Evolutionary conservation across 176 grass and related monocot species (phyloP), one percentile per base, ranked within the genome.

Genomic region (Lolium perenne): DNA sequence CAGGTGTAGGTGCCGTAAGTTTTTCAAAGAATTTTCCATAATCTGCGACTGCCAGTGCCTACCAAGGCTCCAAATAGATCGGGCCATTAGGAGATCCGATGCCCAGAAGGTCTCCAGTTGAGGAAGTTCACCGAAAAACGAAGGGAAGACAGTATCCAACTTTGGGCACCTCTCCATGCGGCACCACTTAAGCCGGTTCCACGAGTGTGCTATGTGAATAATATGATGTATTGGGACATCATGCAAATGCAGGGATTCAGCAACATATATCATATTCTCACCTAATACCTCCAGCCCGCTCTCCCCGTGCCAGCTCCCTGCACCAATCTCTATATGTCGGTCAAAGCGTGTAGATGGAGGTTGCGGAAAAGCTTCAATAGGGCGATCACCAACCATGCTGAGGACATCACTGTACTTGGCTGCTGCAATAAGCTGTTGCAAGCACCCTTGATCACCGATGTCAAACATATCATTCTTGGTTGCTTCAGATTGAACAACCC

Each of bases 181-280:
- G 22, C 21, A 63, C 8, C 21, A 25, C 60, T 9, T 63, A 22
- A 63, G 65, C 12, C 46, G 2, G 9, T 0, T 0, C 60, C 11
- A 14, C 0, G 0, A 0, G 6, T 1, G 0, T 12, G 0, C 0
- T 15, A 0, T 0, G 14, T 18, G 0, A 32, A 78, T 14, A 0
- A 16, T 8, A 26, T 0, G 12, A 3, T 3, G 20, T 4, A 22
- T 38, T 0, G 40, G 21, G 10, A 3, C 15, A 35, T 86, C 75
- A 1, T 86, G 84, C 1, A 86, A 2, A 23, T 86, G 63, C 0
- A 86, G 35, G 18, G 69, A 45, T 20, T 21, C 1, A 1, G 7
- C 16, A 38, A 0, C 3, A 46, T 46, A 5, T 15, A 4, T 16
- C 13, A 53, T 53, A 2, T 15, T 2, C 4, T 53, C 0, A 53